Conservation (phyloP, 371 early-diverging fungal species). For the Zychaea mexicana region DNA sequence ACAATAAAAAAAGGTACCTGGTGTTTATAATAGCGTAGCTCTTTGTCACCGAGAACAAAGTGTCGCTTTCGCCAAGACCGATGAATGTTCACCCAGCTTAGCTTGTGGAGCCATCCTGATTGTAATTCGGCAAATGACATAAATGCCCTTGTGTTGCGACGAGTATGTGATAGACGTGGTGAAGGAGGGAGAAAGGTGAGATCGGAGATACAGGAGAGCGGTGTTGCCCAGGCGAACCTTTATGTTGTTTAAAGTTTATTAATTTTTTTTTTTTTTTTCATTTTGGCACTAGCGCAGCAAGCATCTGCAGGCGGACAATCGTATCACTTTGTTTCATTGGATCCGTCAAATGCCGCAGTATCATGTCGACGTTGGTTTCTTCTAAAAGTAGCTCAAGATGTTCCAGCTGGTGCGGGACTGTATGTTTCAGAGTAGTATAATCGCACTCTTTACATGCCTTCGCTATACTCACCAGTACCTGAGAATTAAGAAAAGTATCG, state of each 20-base stretch:
- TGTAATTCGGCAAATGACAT: neutral
- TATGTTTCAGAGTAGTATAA: conserved; percentile 1
- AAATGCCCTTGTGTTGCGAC: neutral
- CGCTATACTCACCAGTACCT: conserved; percentile 11
- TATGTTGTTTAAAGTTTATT: neutral
- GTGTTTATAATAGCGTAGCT: conserved; percentile 26
- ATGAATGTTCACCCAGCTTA: conserved; percentile 11
- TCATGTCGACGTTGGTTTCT: neutral
- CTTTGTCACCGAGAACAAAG: conserved; percentile 18
- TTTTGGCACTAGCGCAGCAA: neutral
- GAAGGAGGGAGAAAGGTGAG: too few relatives aligned
- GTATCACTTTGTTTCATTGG: neutral
- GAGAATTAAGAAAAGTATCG: neutral
- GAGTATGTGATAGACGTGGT: too few relatives aligned
- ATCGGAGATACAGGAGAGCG: too few relatives aligned
- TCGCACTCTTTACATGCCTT: conserved; percentile 4
- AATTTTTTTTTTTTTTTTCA: neutral
- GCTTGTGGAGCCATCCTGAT: conserved; percentile 25
- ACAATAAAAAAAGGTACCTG: conserved; percentile 8
- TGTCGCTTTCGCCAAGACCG: conserved; percentile 22
- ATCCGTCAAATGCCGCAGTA: conserved; percentile 5
- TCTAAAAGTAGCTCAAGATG: conserved; percentile 8
- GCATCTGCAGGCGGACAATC: neutral
- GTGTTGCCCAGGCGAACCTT: too few relatives aligned
- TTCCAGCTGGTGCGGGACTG: neutral